phyloP scores from a whole-genome alignment of 768 basidiomycete species.

The Wakefieldia striispora region DNA sequence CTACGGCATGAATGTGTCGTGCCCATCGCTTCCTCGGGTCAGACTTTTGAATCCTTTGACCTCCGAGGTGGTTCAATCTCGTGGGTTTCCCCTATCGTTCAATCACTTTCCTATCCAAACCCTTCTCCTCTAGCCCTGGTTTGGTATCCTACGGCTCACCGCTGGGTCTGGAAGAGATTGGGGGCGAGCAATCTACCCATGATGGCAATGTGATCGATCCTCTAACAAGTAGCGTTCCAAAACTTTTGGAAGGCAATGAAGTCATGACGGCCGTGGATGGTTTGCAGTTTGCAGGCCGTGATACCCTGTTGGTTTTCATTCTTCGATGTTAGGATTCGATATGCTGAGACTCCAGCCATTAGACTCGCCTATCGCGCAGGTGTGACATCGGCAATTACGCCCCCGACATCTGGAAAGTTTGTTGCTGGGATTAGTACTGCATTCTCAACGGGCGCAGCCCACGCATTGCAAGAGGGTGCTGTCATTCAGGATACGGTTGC shows the following conservation, averaged over 20 bases:
- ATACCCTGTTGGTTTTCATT: constrained; percentile 3
- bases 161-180: constrained; percentile 70
- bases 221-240: constrained; percentile 42
- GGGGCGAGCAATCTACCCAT: constrained; percentile 62
- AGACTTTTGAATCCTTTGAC: constrained; percentile 41
- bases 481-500: constrained; percentile 51
- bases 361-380: constrained; percentile 69
- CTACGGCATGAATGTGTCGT: no score
- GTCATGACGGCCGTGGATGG: constrained; percentile 43
- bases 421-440: constrained; percentile 21
- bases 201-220: constrained; percentile 67
- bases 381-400: constrained; percentile 50
- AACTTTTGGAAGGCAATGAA: constrained; percentile 3
- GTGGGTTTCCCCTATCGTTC: no score
- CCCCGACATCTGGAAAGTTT: no score
- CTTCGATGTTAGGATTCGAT: no score
- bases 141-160: constrained; percentile 70
- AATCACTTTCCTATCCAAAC: no score
- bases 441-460: constrained; percentile 52
- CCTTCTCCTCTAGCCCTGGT: constrained; percentile 44
- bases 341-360: not conserved
- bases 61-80: constrained; percentile 61
- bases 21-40: no score
- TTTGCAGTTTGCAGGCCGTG: constrained; percentile 15
- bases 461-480: constrained; percentile 10